Evolutionary conservation across 257 asterid genomes (phyloP), one percentile per base, ranked within the genome.

Genomic region (Petunia axillaris): DNA sequence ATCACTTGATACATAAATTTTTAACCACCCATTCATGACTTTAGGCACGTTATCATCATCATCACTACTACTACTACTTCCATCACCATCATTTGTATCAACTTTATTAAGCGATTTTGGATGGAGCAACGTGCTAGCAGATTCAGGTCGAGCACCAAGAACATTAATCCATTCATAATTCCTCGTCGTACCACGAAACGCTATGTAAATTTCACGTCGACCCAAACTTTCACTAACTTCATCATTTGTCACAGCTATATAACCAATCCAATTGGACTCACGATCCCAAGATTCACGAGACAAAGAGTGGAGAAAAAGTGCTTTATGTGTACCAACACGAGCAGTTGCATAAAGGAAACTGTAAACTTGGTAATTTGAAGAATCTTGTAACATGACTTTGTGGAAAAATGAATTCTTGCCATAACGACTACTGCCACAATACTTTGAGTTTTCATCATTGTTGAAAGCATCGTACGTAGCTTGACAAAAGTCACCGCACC

Each of bases 401-500:
- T 82, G 46, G 87, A 95, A 91, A 89, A 94, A 91, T 36, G 94
- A 85, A n/a, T 55, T 81, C 91, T 93, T 90, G 81, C 95, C 95
- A 52, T 90, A 94, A 8, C 98, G 83, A 86, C 97, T 88, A 85
- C 92, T 89, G 77, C 98, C 96, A 8, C 95, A 91, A 84, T 87
- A 94, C 85, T 80, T 93, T 81, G 98, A 93, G 86, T 89, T 89
- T 4, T 53, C 71, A 85, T 94, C 98, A 79, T 93, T 94, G 91
- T 91, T 91, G 94, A 93, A 91, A 86, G 95, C 90, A 79, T 91
- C 97, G 79, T 91, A 88, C 3, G 98, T 94, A 16, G 94, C 95
- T 77, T 94, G 98, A 79, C 95, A 90, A 84, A 94, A 86, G 87
- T 93, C 94, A 73, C 97, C 97, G 84, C 96, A 93, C 16, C 90